Evolutionary conservation across 768 basidiomycete genomes (phyloP), one percentile per base, ranked within the genome.

Genomic region (Boletus subcaerulescens): DNA sequence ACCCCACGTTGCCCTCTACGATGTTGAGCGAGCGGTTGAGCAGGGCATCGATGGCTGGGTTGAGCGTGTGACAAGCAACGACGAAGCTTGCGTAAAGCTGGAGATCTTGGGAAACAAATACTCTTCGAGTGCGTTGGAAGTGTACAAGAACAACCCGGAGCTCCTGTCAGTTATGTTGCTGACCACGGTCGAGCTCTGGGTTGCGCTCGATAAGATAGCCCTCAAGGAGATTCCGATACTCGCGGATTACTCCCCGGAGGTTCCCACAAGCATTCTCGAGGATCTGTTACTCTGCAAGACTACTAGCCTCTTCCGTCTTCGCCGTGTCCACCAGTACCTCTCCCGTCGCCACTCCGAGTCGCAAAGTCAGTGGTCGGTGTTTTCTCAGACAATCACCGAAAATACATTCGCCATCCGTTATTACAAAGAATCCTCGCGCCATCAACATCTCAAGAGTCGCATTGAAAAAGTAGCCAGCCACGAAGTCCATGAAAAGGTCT

Each of bases 151-250:
- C 12, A 76, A 71, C 31, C 73, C 77, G 2, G 77, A 80, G 46
- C 59, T 68, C 31, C 38, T 67, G 5, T 80, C 79, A 0, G 50
- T 75, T 3, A 77, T 82, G 72, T 56, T 82, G 40, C 61, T 83
- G 44, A 69, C 67, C 1, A 52, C 46, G 11, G 22, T 69, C 10
- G 75, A 80, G 32, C 68, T 75, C 29, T 75, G 74, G 75, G 52
- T 72, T 13, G 75, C 68, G 0, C 53, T 76, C 6, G 75, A 75
- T 50, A 67, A 56, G 10, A 31, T 69, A 9, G 56, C 55, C 0
- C 45, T 65, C 26, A 36, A 24, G 11, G 49, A 57, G 17, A 65
- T 57, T 17, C 66, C 73, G 3, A 52, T 75, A 7, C 52, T 75
- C 3, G 48, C 36, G 0, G 58, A 73, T 1, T 75, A 70, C 40